Base-by-base conservation (phyloP, 495 filamentous ascomycete species). In the Neurospora cerealis region DNA sequence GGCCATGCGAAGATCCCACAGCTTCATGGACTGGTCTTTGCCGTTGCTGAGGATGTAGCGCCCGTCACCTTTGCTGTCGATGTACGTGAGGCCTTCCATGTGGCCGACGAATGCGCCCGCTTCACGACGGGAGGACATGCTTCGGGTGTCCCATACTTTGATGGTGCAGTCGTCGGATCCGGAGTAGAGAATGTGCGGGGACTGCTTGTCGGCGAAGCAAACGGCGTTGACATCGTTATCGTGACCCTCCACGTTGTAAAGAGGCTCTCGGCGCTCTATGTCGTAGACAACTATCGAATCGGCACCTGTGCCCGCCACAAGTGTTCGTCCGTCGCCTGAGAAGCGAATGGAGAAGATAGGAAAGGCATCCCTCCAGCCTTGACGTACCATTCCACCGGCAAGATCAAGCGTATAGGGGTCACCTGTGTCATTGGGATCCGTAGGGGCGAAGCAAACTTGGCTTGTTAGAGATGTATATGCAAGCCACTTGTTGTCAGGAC, bases 21-120 rank as follows among this genome's bases (percentile, higher is more conserved):
- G 87, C 83, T 98, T 99, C 91, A 97, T 97, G 40, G 89, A 93
- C 81, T 99, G 96, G 77, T 99, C 96, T 78, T 99, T 99, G 73
- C 88, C 92, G 75, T 99, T 99, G 74, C 92, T 95, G 8, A 99
- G 86, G 10, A 98, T 91, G 78, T 97, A 99, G 54, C 96, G 88
- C 10, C 96, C 96, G 79, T 99, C 96, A 70, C 94, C 94, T 82
- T 98, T 99, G 83, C 91, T 95, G 81, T 98, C 95, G 72, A 99
- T 91, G 77, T 97, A 98, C 0, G 96, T 99, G 3, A 99, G 78
- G 17, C 96, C 96, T 80, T 99, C 94, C 13, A 93, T 95, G 82
- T 99, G 96, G 13, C 96, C 96, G 48, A 96, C 87, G 77, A 99
- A 98, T 1, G 94, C 93, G 15, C 96, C 95, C 6, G 95, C 95